Base-by-base conservation (phyloP, 192 early-diverging fungal species). In the Coemansia sp. region DNA sequence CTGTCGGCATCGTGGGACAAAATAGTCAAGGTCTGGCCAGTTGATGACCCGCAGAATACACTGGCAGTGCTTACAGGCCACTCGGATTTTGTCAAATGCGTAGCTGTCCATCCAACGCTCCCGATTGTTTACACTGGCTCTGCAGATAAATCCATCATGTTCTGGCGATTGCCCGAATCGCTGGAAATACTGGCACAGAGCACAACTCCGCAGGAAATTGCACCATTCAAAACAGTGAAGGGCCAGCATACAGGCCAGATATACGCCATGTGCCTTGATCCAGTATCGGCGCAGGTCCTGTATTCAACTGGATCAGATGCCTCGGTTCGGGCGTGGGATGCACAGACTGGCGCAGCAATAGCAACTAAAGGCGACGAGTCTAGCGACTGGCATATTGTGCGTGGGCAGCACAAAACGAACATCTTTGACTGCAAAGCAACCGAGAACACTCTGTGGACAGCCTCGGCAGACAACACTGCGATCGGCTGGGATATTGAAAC, bases 1-100 rank as follows among this genome's bases (percentile, higher is more conserved):
- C 49, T 74, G 15, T 81, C 78, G 17, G 93, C 91, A 20, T 95
- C 96, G 7, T 98, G 96, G 96, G 96, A 98, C 78, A 96, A 94
- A 74, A 88, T 88, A 0, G 74, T 94, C 59, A 87, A 77, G 44
- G 85, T 93, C 42, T 98, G 94, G 94, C 78, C 92, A 49, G 80
- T 87, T 2, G 84, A 91, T 44, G 51, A 86, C 71, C 89, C 90
- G 10, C 78, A 84, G 49, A 78, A 85, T 38, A 85, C 82, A 47
- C 65, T 97, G 22, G 73, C 80, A 0, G 92, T 89, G 4, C 85
- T 90, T 50, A 65, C 60, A 17, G 89, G 87, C 1, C 96, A 98
- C 70, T 71, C 86, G 4, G 96, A 98, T 74, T 97, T 98, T 77
- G 86, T 98, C 48, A 98, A 98, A 64, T 84, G 79, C 21, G 59